Conservation (phyloP, 139 green algal species). For the Micractinium conductrix region DNA sequence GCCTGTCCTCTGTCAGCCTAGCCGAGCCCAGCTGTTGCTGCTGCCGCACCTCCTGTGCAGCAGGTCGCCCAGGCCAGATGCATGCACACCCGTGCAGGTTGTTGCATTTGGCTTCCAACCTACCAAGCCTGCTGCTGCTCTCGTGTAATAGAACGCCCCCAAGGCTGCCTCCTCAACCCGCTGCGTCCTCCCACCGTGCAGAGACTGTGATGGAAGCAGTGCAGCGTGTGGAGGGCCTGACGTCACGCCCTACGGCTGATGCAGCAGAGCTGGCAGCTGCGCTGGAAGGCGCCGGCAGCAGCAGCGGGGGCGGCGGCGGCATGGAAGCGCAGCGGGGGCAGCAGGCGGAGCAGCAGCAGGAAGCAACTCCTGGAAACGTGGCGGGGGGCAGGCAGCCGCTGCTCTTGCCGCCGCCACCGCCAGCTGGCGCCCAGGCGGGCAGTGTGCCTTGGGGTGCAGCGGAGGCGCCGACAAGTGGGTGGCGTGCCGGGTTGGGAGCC, state of each 20-base stretch:
- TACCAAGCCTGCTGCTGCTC: too few relatives aligned
- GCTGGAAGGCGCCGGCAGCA: background rate
- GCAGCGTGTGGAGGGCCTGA: constrained; percentile 9
- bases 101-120: too few relatives aligned
- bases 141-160: too few relatives aligned
- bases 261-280: background rate
- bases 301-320: background rate
- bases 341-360: constrained; percentile 1
- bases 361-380: background rate
- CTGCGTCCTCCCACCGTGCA: too few relatives aligned
- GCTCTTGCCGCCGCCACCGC: background rate
- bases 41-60: too few relatives aligned
- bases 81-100: too few relatives aligned
- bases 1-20: too few relatives aligned
- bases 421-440: background rate
- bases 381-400: background rate
- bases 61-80: too few relatives aligned
- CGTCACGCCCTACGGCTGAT: background rate
- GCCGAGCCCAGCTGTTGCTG: too few relatives aligned
- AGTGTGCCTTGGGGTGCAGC: background rate
- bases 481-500: too few relatives aligned
- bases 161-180: too few relatives aligned
- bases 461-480: background rate
- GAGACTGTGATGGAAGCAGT: constrained; percentile 55
- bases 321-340: background rate